Conservation (phyloP, 148 eudicot genomes). For the Mesembryanthemum crystallinum region DNA sequence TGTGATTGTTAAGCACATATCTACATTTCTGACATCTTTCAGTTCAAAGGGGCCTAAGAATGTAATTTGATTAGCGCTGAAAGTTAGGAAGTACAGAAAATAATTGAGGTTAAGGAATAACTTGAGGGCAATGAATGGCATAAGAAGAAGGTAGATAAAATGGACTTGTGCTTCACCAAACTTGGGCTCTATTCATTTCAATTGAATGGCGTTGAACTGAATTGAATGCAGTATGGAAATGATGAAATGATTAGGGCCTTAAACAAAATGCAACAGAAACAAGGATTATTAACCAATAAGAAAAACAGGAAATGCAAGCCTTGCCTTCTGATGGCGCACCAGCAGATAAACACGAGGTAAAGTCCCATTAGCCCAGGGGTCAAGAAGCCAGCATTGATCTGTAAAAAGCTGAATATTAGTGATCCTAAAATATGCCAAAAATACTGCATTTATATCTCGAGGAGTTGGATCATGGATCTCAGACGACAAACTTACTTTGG, state of each 20-base stretch:
- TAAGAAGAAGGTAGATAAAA: too few species aligned
- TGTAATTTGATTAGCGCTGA: not conserved
- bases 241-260: not conserved
- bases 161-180: too few species aligned
- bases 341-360: slow-evolving; percentile 79
- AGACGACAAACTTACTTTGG: slow-evolving; percentile 44
- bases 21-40: not conserved
- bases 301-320: slow-evolving; percentile 7
- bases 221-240: not conserved
- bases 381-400: slow-evolving; percentile 73
- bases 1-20: not conserved
- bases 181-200: too few species aligned
- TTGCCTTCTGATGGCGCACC: slow-evolving; percentile 90
- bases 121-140: too few species aligned
- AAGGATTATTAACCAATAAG: not conserved
- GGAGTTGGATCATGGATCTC: not conserved
- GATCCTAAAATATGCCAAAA: not conserved
- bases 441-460: not conserved
- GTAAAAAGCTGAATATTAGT: slow-evolving; percentile 15
- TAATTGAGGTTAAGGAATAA: too few species aligned
- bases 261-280: not conserved
- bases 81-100: too few species aligned
- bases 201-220: too few species aligned
- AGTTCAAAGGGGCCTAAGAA: not conserved
- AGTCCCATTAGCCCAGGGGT: slow-evolving; percentile 88